A percentile compares a stretch with the other conserved stretches of the same genome.
Conservation (phyloP, 306 rosid species). For the Prunus kanzakura region DNA sequence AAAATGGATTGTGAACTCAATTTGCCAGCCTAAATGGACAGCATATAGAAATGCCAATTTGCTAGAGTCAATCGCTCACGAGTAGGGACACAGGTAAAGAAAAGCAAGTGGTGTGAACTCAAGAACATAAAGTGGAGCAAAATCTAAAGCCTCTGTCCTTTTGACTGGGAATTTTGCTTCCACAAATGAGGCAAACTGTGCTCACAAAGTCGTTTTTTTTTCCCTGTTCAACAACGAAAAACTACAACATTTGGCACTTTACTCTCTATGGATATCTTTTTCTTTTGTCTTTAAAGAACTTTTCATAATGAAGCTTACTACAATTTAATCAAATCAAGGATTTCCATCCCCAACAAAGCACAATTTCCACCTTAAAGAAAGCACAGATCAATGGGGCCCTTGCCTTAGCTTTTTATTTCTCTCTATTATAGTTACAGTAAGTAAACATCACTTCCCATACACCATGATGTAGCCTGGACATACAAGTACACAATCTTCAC, state of each 20-base stretch:
- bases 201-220: slow-evolving; percentile 26
- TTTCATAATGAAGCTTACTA: slow-evolving; percentile 27
- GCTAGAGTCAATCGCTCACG: too few relatives aligned
- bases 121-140: not conserved
- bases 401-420: slow-evolving; percentile 9
- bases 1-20: not conserved
- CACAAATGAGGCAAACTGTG: slow-evolving; percentile 23
- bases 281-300: slow-evolving; percentile 33
- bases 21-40: too few relatives aligned
- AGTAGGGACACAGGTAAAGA: not conserved
- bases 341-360: slow-evolving; percentile 26
- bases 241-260: slow-evolving; percentile 12
- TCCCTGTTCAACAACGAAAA: slow-evolving; percentile 20
- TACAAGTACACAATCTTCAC: slow-evolving; percentile 1
- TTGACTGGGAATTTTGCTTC: slow-evolving; percentile 31
- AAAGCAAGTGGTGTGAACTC: not conserved
- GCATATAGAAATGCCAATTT: too few relatives aligned
- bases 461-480: slow-evolving; percentile 9
- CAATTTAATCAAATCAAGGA: slow-evolving; percentile 29
- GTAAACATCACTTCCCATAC: slow-evolving; percentile 11
- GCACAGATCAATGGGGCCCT: slow-evolving; percentile 30
- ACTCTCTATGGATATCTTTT: slow-evolving; percentile 21
- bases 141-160: slow-evolving; percentile 22
- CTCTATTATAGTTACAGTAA: slow-evolving; percentile 10
- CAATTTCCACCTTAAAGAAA: slow-evolving; percentile 14